Evolutionary conservation across 805 yeast genomes (phyloP), one percentile per base, ranked within the genome.

Genomic region (baker's yeast (Saccharomyces cerevisiae)): DNA sequence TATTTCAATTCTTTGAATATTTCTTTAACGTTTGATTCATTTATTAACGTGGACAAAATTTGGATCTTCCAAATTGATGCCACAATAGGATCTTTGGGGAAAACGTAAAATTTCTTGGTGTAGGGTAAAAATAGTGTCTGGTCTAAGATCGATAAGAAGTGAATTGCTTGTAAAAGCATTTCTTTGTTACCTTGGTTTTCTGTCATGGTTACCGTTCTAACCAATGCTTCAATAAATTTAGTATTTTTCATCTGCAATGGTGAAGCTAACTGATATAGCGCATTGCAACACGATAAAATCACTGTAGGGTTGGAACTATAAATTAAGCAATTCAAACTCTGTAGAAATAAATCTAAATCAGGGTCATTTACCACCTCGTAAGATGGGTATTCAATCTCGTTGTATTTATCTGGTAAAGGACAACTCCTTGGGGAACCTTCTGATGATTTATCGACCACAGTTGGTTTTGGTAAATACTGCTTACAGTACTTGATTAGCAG

Each of bases 401-500:
- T 71, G 55, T 72, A 76, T 29, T 67, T 68, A n/a, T 76, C 78
- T 1, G 83, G 81, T 14, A 78, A 59, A 11, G 71, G 73, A 9
- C 74, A 67, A 0, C 54, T 43, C 1, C 48, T 41, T 43, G 55
- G 49, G 10, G 47, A 41, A 17, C 46, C 55, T 21, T 60, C 60
- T 0, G 70, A 54, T 0, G 74, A 72, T 21, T 68, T 65, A 27
- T 70, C 70, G 29, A 65, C 59, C 11, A 79, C 60, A 41, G 69
- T 70, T 1, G 94, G 87, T 50, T 76, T 72, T 3, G 82, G 78
- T 41, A 90, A 64, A 64, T 76, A 90, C 6, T 69, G 60, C 52
- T 90, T 78, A 32, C 82, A 74, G 67, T 94, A 94, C 51, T 81
- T 80, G 0, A 84, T 79, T 50, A 91, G 72, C 4, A 87, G 60